Evolutionary conservation across 2,329 filamentous ascomycete species (phyloP).

Genomic region (Sclerotinia spermophila): DNA sequence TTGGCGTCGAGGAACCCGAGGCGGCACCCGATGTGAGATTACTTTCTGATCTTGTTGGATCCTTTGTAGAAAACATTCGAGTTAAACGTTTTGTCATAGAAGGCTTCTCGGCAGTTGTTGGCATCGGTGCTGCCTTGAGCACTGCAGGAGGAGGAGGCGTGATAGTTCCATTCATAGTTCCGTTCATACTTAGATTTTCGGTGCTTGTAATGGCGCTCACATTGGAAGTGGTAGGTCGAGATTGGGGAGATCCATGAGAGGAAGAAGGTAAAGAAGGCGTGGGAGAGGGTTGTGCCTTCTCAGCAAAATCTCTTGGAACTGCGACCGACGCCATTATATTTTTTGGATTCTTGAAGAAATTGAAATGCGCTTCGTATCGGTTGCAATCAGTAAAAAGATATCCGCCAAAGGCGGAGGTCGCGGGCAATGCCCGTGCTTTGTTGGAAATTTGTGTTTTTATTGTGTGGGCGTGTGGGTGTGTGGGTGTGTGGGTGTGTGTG

Average conservation of each 20-base stretch:
- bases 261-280: slow-evolving; percentile 32
- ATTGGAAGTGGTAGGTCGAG: slow-evolving; percentile 28
- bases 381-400: slow-evolving; percentile 17
- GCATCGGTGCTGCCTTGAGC: slow-evolving; percentile 25
- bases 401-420: slow-evolving; percentile 27
- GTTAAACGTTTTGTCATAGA: slow-evolving; percentile 63
- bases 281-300: slow-evolving; percentile 30
- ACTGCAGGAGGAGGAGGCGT: slow-evolving; percentile 35
- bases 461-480: neutral
- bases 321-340: slow-evolving; percentile 34
- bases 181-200: slow-evolving; percentile 33
- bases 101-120: slow-evolving; percentile 45
- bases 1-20: slow-evolving; percentile 38
- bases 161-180: slow-evolving; percentile 31
- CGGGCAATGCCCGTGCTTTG: slow-evolving; percentile 30
- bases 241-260: slow-evolving; percentile 29
- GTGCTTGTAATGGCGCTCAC: slow-evolving; percentile 29
- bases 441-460: slow-evolving; percentile 14
- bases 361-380: slow-evolving; percentile 15
- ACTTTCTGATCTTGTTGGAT: slow-evolving; percentile 38
- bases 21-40: slow-evolving; percentile 29
- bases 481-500: neutral
- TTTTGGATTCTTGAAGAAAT: slow-evolving; percentile 10
- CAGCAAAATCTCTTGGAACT: slow-evolving; percentile 26
- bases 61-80: slow-evolving; percentile 62